Conservation (phyloP, 345 rosid genomes). For the Acer saccharum region DNA sequence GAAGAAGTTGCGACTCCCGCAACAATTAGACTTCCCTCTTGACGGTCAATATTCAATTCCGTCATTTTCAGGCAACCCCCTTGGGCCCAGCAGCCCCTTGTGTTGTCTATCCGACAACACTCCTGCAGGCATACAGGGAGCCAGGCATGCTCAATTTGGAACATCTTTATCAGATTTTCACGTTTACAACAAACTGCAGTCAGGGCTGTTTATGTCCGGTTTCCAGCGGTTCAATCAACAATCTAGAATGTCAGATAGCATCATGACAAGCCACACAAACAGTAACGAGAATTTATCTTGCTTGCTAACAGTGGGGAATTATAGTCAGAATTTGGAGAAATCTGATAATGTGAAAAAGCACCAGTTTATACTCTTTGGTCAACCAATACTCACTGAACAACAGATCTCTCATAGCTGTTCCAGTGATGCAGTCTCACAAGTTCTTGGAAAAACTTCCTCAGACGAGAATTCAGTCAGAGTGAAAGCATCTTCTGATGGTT, state of each 20-base stretch:
- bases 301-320: constrained; percentile 72
- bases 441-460: constrained; percentile 32
- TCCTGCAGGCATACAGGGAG: constrained; percentile 99
- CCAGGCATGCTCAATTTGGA: constrained; percentile 98
- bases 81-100: constrained; percentile 52
- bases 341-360: constrained; percentile 54
- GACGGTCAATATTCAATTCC: constrained; percentile 57
- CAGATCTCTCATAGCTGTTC: constrained; percentile 50
- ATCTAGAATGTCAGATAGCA: constrained; percentile 47
- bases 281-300: constrained; percentile 64
- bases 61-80: constrained; percentile 53
- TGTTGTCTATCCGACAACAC: constrained; percentile 59
- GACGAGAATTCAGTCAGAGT: constrained; percentile 28
- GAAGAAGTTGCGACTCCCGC: constrained; percentile 77
- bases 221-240: constrained; percentile 46
- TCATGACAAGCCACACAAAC: constrained; percentile 30
- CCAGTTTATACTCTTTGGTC: constrained; percentile 85
- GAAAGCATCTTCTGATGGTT: constrained; percentile 32
- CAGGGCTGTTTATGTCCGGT: constrained; percentile 59
- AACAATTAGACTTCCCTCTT: constrained; percentile 57
- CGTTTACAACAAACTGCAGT: constrained; percentile 62
- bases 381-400: constrained; percentile 76
- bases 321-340: constrained; percentile 50
- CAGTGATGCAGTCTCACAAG: constrained; percentile 41
- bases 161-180: constrained; percentile 67